Evolutionary conservation across 2,329 filamentous ascomycete genomes (phyloP).

Genomic region (Sarocladiaceae sp.): DNA sequence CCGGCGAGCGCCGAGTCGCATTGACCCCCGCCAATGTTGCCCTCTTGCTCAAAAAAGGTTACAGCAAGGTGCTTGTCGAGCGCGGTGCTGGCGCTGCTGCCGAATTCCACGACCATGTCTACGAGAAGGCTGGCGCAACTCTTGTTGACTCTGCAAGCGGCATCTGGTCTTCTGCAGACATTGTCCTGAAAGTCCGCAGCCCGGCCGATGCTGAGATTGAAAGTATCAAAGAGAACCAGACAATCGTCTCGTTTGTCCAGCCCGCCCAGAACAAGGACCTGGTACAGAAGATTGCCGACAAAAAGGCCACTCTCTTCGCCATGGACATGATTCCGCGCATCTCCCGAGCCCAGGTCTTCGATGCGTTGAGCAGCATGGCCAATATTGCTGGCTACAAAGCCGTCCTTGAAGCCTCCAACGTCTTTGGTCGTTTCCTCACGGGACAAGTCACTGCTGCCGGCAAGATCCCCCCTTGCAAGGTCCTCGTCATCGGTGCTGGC

Average conservation of each 20-base stretch:
- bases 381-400: slow-evolving; percentile 94
- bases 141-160: slow-evolving; percentile 59
- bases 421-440: slow-evolving; percentile 81
- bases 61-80: slow-evolving; percentile 69
- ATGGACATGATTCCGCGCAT: slow-evolving; percentile 94
- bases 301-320: slow-evolving; percentile 71
- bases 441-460: slow-evolving; percentile 87
- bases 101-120: slow-evolving; percentile 71
- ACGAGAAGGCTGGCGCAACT: slow-evolving; percentile 70
- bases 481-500: slow-evolving; percentile 83
- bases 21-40: slow-evolving; percentile 79
- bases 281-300: slow-evolving; percentile 64
- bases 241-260: slow-evolving; percentile 77
- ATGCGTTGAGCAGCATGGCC: slow-evolving; percentile 86
- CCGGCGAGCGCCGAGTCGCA: slow-evolving; percentile 75
- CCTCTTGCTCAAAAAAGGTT: slow-evolving; percentile 79
- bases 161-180: slow-evolving; percentile 71
- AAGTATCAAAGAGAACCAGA: slow-evolving; percentile 60
- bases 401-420: slow-evolving; percentile 81
- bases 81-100: slow-evolving; percentile 72
- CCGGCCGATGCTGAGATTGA: slow-evolving; percentile 66
- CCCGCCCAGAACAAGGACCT: slow-evolving; percentile 72
- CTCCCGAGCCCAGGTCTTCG: slow-evolving; percentile 81
- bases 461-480: slow-evolving; percentile 84
- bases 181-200: slow-evolving; percentile 77